phyloP scores from a whole-genome alignment of 2,329 filamentous ascomycete genomes.

The Fusarium nygamai region DNA sequence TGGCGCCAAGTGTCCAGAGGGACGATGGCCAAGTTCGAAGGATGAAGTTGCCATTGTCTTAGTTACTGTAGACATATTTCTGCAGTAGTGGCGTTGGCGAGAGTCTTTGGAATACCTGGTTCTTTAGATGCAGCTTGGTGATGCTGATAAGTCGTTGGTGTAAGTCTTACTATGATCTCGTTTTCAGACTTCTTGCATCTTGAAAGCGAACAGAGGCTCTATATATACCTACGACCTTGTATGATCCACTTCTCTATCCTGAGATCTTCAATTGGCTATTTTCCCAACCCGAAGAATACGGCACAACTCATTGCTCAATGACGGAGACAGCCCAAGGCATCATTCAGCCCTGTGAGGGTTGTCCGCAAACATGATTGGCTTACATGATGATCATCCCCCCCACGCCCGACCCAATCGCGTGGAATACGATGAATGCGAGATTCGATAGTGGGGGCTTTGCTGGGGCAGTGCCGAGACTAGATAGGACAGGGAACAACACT shows the following conservation, averaged over 20 bases:
- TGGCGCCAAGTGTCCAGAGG: constrained; percentile 27
- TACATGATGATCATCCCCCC: neutral
- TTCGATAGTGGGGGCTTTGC: constrained; percentile 29
- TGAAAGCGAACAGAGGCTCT: neutral
- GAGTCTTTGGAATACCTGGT: neutral
- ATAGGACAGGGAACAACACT: neutral
- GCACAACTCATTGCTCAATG: neutral
- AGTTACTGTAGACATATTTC: constrained; percentile 21
- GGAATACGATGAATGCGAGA: constrained; percentile 48
- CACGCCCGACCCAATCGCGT: neutral
- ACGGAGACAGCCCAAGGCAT: constrained; percentile 9
- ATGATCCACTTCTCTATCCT: neutral
- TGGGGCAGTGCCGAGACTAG: constrained; percentile 23
- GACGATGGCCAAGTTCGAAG: constrained; percentile 8
- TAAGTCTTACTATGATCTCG: neutral
- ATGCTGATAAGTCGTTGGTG: neutral
- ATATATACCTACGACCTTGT: constrained; percentile 12
- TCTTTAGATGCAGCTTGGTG: neutral
- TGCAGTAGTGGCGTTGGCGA: too few species aligned
- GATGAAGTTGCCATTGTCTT: neutral
- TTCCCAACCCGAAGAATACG: constrained; percentile 35
- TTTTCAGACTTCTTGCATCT: neutral
- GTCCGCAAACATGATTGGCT: constrained; percentile 23
- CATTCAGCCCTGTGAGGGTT: constrained; percentile 20
- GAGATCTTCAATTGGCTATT: neutral